Conservation (phyloP, 2,329 filamentous ascomycete genomes). For the Pseudofabraea citricarpa region DNA sequence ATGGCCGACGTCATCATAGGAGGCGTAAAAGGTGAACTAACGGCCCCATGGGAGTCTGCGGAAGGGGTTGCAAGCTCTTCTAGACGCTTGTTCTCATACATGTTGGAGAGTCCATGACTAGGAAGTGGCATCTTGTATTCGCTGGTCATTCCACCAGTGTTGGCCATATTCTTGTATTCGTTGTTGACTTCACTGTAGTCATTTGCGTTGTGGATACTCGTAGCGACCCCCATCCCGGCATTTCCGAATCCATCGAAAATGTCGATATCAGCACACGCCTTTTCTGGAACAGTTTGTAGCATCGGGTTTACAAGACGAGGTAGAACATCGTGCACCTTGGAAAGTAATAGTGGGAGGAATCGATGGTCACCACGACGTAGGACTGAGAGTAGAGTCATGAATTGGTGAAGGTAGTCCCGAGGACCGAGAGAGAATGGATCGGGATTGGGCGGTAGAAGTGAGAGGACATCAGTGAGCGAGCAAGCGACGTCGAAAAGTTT, state of each 20-base stretch:
- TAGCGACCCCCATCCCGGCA: constrained; percentile 46
- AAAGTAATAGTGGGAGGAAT: constrained; percentile 71
- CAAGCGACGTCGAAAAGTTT: constrained; percentile 75
- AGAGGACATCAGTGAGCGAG: constrained; percentile 68
- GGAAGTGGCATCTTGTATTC: constrained; percentile 1
- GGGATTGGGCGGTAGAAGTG: constrained; percentile 54
- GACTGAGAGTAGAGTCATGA: constrained; percentile 62
- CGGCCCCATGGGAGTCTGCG: not conserved
- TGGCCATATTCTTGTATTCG: constrained; percentile 25
- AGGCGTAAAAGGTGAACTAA: not conserved
- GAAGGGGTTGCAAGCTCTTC: not conserved
- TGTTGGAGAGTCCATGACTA: constrained; percentile 1
- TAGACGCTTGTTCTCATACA: constrained; percentile 1
- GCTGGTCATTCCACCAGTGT: constrained; percentile 13
- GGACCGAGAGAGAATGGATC: constrained; percentile 63
- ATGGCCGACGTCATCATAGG: constrained; percentile 2
- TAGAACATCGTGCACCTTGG: constrained; percentile 69
- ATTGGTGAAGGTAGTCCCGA: constrained; percentile 67
- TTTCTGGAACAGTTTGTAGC: constrained; percentile 55
- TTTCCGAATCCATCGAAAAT: constrained; percentile 64
- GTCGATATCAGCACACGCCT: constrained; percentile 41
- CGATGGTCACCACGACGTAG: constrained; percentile 72
- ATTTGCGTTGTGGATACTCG: constrained; percentile 18
- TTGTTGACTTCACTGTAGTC: constrained; percentile 21
- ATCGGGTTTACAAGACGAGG: constrained; percentile 57